Percentiles rank a stretch among this genome's conserved stretches.
Evolutionary conservation across 1,139 yeast genomes (phyloP).

Genomic region (Nakaseomyces bracarensis): DNA sequence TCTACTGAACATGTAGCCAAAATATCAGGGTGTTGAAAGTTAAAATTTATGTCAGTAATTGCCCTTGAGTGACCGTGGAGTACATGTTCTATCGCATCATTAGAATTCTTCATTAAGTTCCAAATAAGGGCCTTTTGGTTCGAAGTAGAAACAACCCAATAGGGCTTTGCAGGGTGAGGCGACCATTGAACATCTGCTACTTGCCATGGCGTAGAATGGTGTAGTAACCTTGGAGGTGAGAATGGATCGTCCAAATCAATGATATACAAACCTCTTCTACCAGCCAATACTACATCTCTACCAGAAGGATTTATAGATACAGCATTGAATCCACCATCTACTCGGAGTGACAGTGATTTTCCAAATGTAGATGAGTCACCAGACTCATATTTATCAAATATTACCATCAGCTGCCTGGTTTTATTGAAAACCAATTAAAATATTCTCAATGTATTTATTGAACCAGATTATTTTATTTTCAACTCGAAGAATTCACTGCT

Average conservation of each 20-base stretch:
- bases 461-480: too few relatives aligned
- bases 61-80: conserved; percentile 88
- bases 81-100: conserved; percentile 74
- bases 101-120: conserved; percentile 74
- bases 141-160: conserved; percentile 89
- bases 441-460: too few relatives aligned
- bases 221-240: conserved; percentile 89
- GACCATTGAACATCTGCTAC: conserved; percentile 99
- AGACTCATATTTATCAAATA: conserved; percentile 19
- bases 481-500: too few relatives aligned
- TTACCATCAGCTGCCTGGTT: neutral
- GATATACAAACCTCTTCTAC: conserved; percentile 72
- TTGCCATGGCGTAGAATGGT: conserved; percentile 92
- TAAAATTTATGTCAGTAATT: conserved; percentile 90
- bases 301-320: conserved; percentile 91
- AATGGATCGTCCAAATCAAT: conserved; percentile 95
- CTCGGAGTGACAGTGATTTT: conserved; percentile 71
- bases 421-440: too few relatives aligned
- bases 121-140: conserved; percentile 92
- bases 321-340: conserved; percentile 90
- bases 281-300: conserved; percentile 84
- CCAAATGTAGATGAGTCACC: conserved; percentile 53
- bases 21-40: conserved; percentile 78
- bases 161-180: conserved; percentile 73
- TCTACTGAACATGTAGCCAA: conserved; percentile 91